phyloP scores from a whole-genome alignment of 2,329 filamentous ascomycete genomes.

The Colletotrichum magnum region DNA sequence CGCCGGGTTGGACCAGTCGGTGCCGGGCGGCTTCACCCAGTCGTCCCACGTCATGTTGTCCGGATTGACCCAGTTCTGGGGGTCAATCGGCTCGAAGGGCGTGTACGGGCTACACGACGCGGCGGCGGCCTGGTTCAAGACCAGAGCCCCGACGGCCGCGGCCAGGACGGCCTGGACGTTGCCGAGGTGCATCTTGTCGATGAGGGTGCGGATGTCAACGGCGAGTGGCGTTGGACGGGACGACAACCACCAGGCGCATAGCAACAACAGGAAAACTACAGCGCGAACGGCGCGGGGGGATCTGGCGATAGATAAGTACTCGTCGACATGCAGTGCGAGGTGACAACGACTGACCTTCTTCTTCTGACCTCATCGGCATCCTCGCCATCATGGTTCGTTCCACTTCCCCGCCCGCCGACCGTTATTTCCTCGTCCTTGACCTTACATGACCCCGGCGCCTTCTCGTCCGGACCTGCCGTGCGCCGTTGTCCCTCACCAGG shows the following conservation, averaged over 20 bases:
- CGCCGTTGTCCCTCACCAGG: not conserved
- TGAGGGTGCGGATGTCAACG: not conserved
- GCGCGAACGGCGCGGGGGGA: not conserved
- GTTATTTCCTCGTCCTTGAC: conserved; percentile 11
- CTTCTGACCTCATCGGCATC: conserved; percentile 30
- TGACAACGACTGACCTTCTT: conserved; percentile 29
- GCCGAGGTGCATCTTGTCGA: conserved; percentile 23
- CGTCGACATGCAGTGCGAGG: not conserved
- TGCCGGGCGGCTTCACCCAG: conserved; percentile 61
- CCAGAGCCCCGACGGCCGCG: conserved; percentile 27
- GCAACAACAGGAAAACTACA: not conserved
- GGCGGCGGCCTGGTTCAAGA: conserved; percentile 5
- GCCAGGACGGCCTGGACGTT: conserved; percentile 27
- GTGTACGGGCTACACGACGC: conserved; percentile 44
- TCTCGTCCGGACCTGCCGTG: not conserved
- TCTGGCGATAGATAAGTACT: conserved; percentile 24
- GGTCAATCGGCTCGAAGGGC: conserved; percentile 64
- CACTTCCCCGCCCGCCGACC: conserved; percentile 23
- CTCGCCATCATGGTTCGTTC: conserved; percentile 24
- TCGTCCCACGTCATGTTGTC: conserved; percentile 69
- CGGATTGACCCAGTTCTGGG: conserved; percentile 67
- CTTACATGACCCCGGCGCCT: not conserved
- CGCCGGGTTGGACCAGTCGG: conserved; percentile 61
- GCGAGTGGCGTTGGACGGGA: not conserved
- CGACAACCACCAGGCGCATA: conserved; percentile 18